Conservation (phyloP, 1,284 basidiomycete species). For the Ganoderma resinaceum region DNA sequence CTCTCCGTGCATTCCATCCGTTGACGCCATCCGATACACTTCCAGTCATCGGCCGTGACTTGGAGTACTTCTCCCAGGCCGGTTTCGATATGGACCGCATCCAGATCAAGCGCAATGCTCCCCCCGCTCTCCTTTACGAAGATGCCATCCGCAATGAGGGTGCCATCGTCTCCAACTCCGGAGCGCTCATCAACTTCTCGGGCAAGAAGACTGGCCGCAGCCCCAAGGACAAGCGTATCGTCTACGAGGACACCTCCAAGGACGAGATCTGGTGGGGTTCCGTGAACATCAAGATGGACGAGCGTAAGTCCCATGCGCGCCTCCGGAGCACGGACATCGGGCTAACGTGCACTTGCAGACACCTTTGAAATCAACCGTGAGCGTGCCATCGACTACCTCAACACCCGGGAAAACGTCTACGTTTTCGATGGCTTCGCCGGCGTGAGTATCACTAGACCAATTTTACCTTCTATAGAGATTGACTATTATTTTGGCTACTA, state of each 20-base stretch:
- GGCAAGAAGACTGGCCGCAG: slow-evolving; percentile 99
- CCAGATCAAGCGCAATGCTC: slow-evolving; percentile 93
- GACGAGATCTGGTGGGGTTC: slow-evolving; percentile 99
- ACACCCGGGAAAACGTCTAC: slow-evolving; percentile 99
- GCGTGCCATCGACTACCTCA: slow-evolving; percentile 99
- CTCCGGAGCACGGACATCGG: background rate
- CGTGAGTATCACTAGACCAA: slow-evolving; percentile 47
- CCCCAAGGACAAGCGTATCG: slow-evolving; percentile 99
- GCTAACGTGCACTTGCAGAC: slow-evolving; percentile 57
- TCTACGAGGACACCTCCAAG: slow-evolving; percentile 97
- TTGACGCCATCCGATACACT: slow-evolving; percentile 19
- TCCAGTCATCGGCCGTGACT: slow-evolving; percentile 87
- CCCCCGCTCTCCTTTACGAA: slow-evolving; percentile 96
- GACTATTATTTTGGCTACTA: slow-evolving; percentile 11
- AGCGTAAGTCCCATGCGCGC: slow-evolving; percentile 63
- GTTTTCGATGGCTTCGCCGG: slow-evolving; percentile 99
- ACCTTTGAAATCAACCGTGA: slow-evolving; percentile 99
- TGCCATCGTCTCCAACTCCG: slow-evolving; percentile 95
- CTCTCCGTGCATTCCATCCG: slow-evolving; percentile 7
- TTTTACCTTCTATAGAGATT: background rate
- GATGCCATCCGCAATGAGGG: slow-evolving; percentile 99
- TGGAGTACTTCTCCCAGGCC: slow-evolving; percentile 98
- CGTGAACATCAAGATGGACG: slow-evolving; percentile 99
- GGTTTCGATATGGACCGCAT: slow-evolving; percentile 98
- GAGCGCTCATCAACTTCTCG: slow-evolving; percentile 99